Evolutionary conservation across 352 stramenopile genomes (phyloP), one percentile per base, ranked within the genome.

Genomic region (Globisporangium nunn): DNA sequence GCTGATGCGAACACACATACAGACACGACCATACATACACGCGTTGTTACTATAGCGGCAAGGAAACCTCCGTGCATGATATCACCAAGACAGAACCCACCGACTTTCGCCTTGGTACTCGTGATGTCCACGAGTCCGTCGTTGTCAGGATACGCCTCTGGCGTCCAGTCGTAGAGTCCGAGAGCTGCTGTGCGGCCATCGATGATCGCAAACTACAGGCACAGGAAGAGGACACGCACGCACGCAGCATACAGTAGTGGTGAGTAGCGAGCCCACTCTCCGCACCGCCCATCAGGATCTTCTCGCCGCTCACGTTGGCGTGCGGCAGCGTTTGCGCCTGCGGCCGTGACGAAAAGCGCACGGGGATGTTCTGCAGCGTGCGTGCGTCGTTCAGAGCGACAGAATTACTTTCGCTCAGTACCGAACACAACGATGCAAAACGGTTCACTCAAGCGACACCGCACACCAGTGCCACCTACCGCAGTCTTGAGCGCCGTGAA

Each of bases 41-140:
- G 12, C 14, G 40, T n/a, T 6, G 31, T 37, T 37, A 37, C 4
- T 37, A 37, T 37, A 37, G 31, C 7, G 31, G 31, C 31, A 37
- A 37, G 31, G 7, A 37, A 7, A 37, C n/a, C n/a, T n/a, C n/a
- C n/a, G n/a, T n/a, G n/a, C n/a, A n/a, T n/a, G n/a, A n/a, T n/a
- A n/a, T n/a, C n/a, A n/a, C n/a, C n/a, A n/a, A n/a, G n/a, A n/a
- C n/a, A 23, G 14, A 47, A 29, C 41, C 6, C 15, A 47, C 41
- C 41, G 41, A 47, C 41, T 47, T 47, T 47, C 6, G 41, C n/a
- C 41, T 4, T 17, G 4, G 15, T 47, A 17, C 41, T 47, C 15
- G 41, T 47, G 41, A 47, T 23, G 41, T 47, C 41, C 41, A 47
- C 41, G 41, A 47, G 41, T 47, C 41, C 41, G 41, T 47, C 41